These are phyloP conservation scores for Henckelia pumila DNA, from an alignment of 257 asterid genomes.

Conservation along the genomic window DNA sequence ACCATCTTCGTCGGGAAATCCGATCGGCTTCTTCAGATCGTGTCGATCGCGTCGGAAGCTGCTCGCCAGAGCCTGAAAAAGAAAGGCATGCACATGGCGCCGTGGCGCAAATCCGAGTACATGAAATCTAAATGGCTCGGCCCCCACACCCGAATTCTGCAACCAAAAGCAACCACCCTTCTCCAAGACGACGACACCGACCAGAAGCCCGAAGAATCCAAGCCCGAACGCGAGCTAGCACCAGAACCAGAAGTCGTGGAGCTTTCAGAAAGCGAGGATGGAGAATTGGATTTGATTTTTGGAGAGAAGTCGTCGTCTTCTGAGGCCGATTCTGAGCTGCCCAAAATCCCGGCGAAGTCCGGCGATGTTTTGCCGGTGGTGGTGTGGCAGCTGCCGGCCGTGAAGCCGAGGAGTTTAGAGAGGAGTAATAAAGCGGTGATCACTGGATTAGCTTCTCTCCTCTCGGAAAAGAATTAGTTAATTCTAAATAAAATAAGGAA, in stretches of 20 bases:
- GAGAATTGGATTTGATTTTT: slow-evolving; percentile 65
- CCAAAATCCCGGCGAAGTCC: slow-evolving; percentile 32
- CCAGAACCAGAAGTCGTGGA: slow-evolving; percentile 22
- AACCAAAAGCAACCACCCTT: background rate
- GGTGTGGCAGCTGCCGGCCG: slow-evolving; percentile 82
- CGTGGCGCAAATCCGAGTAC: slow-evolving; percentile 91
- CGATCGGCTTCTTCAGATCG: slow-evolving; percentile 77
- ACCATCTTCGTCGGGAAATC: slow-evolving; percentile 70
- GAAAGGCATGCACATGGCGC: slow-evolving; percentile 94
- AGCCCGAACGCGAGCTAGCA: slow-evolving; percentile 5
- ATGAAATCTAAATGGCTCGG: slow-evolving; percentile 81
- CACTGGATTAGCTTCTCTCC: slow-evolving; percentile 89
- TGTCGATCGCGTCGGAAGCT: slow-evolving; percentile 72
- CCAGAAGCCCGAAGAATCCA: background rate
- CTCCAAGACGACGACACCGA: slow-evolving; percentile 28
- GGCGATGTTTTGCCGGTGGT: slow-evolving; percentile 30
- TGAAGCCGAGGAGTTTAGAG: slow-evolving; percentile 57
- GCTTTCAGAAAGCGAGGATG: slow-evolving; percentile 42
- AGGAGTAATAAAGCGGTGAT: slow-evolving; percentile 59
- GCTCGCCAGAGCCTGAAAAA: slow-evolving; percentile 74
- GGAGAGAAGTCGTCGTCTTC: slow-evolving; percentile 37
- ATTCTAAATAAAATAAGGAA: slow-evolving; percentile 4
- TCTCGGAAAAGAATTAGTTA: slow-evolving; percentile 58
- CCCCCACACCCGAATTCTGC: slow-evolving; percentile 49
- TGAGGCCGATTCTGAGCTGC: slow-evolving; percentile 7